A percentile compares a stretch with the other conserved stretches of the same genome.
phyloP scores from a whole-genome alignment of 441 rosid species.

The Erodium trifolium region DNA sequence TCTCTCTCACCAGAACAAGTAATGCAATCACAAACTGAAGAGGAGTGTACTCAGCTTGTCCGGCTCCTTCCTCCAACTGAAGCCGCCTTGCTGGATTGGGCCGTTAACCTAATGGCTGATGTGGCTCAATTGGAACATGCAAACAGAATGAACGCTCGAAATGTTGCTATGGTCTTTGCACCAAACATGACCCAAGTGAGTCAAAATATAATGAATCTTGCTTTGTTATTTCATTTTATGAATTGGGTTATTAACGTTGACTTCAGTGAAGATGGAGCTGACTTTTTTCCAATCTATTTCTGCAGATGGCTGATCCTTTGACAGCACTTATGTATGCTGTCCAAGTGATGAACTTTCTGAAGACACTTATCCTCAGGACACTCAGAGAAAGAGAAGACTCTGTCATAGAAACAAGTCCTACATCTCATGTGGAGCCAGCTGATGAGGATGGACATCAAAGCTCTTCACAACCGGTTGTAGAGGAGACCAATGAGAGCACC shows the following conservation, averaged over 20 bases:
- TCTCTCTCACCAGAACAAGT: slow-evolving; percentile 55
- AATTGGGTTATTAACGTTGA: neutral
- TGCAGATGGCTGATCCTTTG: slow-evolving; percentile 93
- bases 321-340: slow-evolving; percentile 53
- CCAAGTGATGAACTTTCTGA: slow-evolving; percentile 45
- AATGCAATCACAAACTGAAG: slow-evolving; percentile 60
- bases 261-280: neutral
- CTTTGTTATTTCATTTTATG: neutral
- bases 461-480: slow-evolving; percentile 31
- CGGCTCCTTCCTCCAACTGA: slow-evolving; percentile 49
- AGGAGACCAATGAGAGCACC: slow-evolving; percentile 17
- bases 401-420: slow-evolving; percentile 26
- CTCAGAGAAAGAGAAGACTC: slow-evolving; percentile 53
- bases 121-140: slow-evolving; percentile 49
- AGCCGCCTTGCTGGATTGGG: slow-evolving; percentile 61
- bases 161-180: slow-evolving; percentile 47
- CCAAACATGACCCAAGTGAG: slow-evolving; percentile 40
- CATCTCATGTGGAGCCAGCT: slow-evolving; percentile 34
- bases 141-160: slow-evolving; percentile 68
- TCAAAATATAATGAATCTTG: neutral
- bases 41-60: slow-evolving; percentile 48
- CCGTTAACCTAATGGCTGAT: slow-evolving; percentile 64
- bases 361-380: slow-evolving; percentile 62
- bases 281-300: slow-evolving; percentile 21
- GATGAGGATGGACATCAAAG: slow-evolving; percentile 55